Conservation (phyloP, 805 yeast genomes). For the Ogataea henricii region DNA sequence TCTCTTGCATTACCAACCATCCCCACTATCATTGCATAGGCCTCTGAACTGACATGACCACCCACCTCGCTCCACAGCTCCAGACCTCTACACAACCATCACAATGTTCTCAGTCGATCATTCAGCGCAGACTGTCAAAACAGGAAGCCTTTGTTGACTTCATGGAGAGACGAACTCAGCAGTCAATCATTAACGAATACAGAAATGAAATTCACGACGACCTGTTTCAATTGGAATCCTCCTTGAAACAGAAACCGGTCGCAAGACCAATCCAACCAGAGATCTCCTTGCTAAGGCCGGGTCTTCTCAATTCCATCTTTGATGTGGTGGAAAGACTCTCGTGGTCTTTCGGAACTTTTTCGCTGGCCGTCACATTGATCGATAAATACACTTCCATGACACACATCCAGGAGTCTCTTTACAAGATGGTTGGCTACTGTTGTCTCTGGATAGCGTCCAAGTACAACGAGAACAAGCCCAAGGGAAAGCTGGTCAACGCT, state of each 20-base stretch:
- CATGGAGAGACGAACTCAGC: constrained; percentile 33
- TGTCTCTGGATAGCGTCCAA: constrained; percentile 50
- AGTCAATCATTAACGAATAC: constrained; percentile 30
- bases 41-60: background rate
- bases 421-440: constrained; percentile 43
- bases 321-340: constrained; percentile 33
- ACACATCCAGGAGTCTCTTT: constrained; percentile 37
- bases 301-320: constrained; percentile 33
- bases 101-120: background rate
- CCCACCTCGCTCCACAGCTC: background rate
- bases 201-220: constrained; percentile 31
- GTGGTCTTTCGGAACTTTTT: constrained; percentile 39
- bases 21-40: background rate
- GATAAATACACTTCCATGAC: constrained; percentile 42
- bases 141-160: constrained; percentile 21
- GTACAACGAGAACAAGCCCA: constrained; percentile 52
- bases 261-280: constrained; percentile 29
- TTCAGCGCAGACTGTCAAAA: constrained; percentile 6
- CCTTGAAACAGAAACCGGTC: constrained; percentile 33
- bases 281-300: constrained; percentile 23
- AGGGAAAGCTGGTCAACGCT: constrained; percentile 41
- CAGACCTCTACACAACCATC: constrained; percentile 1
- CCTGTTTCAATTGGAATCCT: constrained; percentile 28
- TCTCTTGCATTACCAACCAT: background rate
- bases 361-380: constrained; percentile 39